Evolutionary conservation across 2,329 filamentous ascomycete genomes (phyloP), one percentile per base, ranked within the genome.

Genomic region (Chaetothyriales sp.): DNA sequence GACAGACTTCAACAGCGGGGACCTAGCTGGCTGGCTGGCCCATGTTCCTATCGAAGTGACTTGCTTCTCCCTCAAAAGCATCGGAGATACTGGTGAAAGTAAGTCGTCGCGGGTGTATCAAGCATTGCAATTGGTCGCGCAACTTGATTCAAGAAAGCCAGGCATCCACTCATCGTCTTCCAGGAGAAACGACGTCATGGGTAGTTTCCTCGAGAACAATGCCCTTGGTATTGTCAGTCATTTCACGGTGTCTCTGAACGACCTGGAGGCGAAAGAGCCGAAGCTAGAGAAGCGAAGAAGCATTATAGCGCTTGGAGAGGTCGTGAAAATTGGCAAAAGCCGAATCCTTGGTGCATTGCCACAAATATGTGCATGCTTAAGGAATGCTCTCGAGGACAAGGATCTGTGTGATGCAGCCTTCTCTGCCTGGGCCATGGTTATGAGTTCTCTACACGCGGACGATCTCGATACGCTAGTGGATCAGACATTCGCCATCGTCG

Each of bases 311-410:
- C 84, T 98, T 64, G 85, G 88, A 59, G 87, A 94, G 64, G 86
- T 98, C 78, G 84, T 95, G 48, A 80, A 74, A 50, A 73, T 94
- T 47, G 85, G 86, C 45, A 83, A 81, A 61, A 75, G 75, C 2
- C 82, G 86, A 62, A 80, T 89, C 29, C 83, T 81, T 55, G 81
- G 84, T 60, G 92, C 87, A 48, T 74, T 95, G 43, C 90, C 92
- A 19, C 61, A 90, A 82, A 90, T 97, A 51, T 88, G 88, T 58
- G 89, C 90, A n/a, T 95, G 87, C 64, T 73, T 98, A 10, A 81
- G 94, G 56, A 89, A 88, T 19, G 89, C 89, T 0, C 77, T 97
- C 54, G 77, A 84, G 15, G 79, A 85, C 48, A 75, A 82, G 45
- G 77, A 83, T 46, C 74, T 98, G n/a, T 81, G 87, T 55, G 77